Conservation (phyloP, 768 basidiomycete species). For the Suillus luteus region DNA sequence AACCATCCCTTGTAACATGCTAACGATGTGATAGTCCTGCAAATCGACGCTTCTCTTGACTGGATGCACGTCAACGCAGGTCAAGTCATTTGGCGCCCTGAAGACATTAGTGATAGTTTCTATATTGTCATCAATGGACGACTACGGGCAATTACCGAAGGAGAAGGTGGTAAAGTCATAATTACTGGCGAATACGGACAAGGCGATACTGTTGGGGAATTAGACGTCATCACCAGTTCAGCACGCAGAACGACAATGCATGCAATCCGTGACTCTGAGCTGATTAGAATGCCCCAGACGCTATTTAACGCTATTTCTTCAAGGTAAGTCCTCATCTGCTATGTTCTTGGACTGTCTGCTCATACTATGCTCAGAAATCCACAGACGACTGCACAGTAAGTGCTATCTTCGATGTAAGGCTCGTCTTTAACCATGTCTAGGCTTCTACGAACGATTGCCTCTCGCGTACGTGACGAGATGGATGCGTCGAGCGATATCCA, state of each 20-base stretch:
- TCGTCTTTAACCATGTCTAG: conserved; percentile 36
- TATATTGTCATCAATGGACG: conserved; percentile 99
- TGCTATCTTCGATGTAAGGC: conserved; percentile 10
- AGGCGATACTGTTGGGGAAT: conserved; percentile 94
- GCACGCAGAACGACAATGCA: conserved; percentile 88
- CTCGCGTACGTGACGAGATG: conserved; percentile 84
- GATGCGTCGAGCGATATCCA: conserved; percentile 58
- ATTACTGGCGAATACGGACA: conserved; percentile 95
- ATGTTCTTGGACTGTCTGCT: neutral
- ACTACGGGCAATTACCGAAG: conserved; percentile 84
- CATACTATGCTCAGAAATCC: conserved; percentile 57
- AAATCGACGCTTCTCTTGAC: conserved; percentile 95
- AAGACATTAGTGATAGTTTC: conserved; percentile 91
- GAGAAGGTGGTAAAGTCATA: conserved; percentile 70
- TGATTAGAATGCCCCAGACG: conserved; percentile 95
- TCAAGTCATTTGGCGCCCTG: conserved; percentile 91
- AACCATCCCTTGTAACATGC: neutral
- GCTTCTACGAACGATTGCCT: conserved; percentile 86
- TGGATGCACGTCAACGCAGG: conserved; percentile 98
- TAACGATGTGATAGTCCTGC: conserved; percentile 61
- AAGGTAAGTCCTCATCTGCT: conserved; percentile 44
- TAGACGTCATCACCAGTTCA: conserved; percentile 95
- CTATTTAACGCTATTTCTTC: conserved; percentile 97
- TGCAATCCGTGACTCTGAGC: conserved; percentile 96
- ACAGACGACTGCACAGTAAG: conserved; percentile 81